These are phyloP conservation scores for Globisporangium splendens DNA, from an alignment of 352 stramenopile genomes.

Conservation along the genomic window DNA sequence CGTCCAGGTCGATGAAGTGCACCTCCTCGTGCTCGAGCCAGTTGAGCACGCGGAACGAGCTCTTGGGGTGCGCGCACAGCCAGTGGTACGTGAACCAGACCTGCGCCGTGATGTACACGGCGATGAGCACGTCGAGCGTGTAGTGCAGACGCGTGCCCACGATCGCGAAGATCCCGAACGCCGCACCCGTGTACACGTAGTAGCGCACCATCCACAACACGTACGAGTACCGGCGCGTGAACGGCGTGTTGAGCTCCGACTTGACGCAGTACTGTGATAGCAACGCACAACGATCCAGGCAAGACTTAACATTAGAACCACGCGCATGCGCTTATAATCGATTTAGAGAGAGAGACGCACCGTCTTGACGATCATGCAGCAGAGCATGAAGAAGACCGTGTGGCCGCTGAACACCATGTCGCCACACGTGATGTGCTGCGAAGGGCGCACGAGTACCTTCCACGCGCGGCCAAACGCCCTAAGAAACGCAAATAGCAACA, in stretches of 20 bases:
- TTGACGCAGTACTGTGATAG: conserved; percentile 61
- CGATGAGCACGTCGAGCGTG: conserved; percentile 84
- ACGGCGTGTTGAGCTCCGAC: conserved; percentile 82
- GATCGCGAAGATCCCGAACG: conserved; percentile 77
- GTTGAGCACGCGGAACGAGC: conserved; percentile 61
- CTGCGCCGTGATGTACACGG: conserved; percentile 82
- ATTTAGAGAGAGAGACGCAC: conserved; percentile 21
- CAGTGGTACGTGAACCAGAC: conserved; percentile 86
- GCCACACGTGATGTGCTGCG: conserved; percentile 85
- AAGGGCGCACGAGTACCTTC: conserved; percentile 80
- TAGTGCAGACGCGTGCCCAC: conserved; percentile 85
- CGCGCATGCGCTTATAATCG: too few relatives aligned
- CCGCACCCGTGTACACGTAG: conserved; percentile 62
- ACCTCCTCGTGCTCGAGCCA: conserved; percentile 84
- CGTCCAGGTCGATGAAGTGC: conserved; percentile 73
- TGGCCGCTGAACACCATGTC: conserved; percentile 90
- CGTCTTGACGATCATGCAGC: conserved; percentile 74
- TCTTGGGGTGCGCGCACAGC: conserved; percentile 60
- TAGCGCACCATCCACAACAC: conserved; percentile 82
- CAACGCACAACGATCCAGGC: too few relatives aligned
- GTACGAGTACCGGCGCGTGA: conserved; percentile 69
- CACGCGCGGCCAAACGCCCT: conserved; percentile 75
- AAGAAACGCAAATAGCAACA: conserved; percentile 1
- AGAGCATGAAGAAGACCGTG: conserved; percentile 83
- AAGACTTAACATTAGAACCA: too few relatives aligned